Evolutionary conservation across 495 filamentous ascomycete species (phyloP).

Genomic region (Lepraria neglecta): DNA sequence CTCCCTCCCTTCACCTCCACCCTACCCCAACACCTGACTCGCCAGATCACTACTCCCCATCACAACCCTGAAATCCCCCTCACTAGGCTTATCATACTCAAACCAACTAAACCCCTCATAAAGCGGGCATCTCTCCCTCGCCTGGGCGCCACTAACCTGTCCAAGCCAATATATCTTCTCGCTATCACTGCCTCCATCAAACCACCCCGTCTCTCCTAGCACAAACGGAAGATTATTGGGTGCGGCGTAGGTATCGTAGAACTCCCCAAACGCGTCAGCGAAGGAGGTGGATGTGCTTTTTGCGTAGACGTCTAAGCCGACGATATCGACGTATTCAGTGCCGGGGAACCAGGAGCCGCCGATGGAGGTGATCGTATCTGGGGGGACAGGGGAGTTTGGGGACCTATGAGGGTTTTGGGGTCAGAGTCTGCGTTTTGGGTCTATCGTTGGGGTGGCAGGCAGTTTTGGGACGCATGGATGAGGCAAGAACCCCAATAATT

Average conservation of each 20-base stretch:
- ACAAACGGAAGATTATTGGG: neutral
- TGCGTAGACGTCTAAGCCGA: slow-evolving; percentile 14
- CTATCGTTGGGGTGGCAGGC: too few relatives aligned
- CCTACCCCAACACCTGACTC: neutral
- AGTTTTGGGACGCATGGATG: too few relatives aligned
- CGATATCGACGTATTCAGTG: slow-evolving; percentile 17
- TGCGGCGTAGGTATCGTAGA: neutral
- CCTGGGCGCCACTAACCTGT: neutral
- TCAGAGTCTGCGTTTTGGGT: too few relatives aligned
- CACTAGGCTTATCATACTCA: slow-evolving; percentile 14
- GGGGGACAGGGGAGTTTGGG: neutral
- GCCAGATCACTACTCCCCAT: neutral
- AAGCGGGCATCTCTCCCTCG: neutral
- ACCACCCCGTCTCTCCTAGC: slow-evolving; percentile 15
- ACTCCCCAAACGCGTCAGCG: slow-evolving; percentile 1
- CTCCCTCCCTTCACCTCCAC: neutral
- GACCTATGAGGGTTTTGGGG: neutral
- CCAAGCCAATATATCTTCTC: slow-evolving; percentile 18
- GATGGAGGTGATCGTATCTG: neutral
- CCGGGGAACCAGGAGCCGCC: slow-evolving; percentile 16
- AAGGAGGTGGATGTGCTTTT: neutral
- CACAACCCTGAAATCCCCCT: slow-evolving; percentile 19
- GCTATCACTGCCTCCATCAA: slow-evolving; percentile 8
- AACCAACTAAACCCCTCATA: slow-evolving; percentile 22
- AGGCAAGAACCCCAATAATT: too few relatives aligned